Evolutionary conservation across 2,329 filamentous ascomycete genomes (phyloP).

Genomic region (Aspergillus arachidicola): DNA sequence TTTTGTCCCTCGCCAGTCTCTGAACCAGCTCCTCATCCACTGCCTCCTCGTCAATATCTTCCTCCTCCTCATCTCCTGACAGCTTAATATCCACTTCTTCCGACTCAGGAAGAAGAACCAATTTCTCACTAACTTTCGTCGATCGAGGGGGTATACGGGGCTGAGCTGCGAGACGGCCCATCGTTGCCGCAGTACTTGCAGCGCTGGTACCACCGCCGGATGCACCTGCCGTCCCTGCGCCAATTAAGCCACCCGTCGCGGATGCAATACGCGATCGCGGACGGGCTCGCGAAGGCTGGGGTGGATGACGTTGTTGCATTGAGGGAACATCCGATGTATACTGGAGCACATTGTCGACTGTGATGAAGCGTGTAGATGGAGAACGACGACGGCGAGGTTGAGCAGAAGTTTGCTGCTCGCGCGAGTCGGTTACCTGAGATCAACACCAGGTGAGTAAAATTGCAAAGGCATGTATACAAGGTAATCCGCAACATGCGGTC

Average conservation of each 20-base stretch:
- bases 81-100: slow-evolving; percentile 29
- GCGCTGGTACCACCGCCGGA: slow-evolving; percentile 31
- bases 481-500: not conserved
- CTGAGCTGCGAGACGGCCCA: slow-evolving; percentile 57
- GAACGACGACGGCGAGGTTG: slow-evolving; percentile 34
- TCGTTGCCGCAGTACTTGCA: slow-evolving; percentile 57
- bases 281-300: slow-evolving; percentile 39
- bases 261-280: slow-evolving; percentile 36
- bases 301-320: slow-evolving; percentile 77
- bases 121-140: slow-evolving; percentile 92
- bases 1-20: slow-evolving; percentile 34
- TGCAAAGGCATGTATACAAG: not conserved
- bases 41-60: slow-evolving; percentile 27
- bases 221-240: slow-evolving; percentile 45
- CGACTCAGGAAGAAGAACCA: slow-evolving; percentile 91
- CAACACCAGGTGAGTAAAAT: not conserved
- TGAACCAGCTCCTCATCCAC: slow-evolving; percentile 42
- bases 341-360: slow-evolving; percentile 91
- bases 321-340: slow-evolving; percentile 94
- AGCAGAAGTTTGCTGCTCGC: slow-evolving; percentile 38
- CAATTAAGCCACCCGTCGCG: slow-evolving; percentile 33
- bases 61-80: slow-evolving; percentile 26
- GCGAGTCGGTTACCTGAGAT: slow-evolving; percentile 47
- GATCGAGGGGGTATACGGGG: slow-evolving; percentile 77
- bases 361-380: slow-evolving; percentile 71